Base-by-base conservation (phyloP, 805 yeast species). In the Metschnikowia drakensbergensis region DNA sequence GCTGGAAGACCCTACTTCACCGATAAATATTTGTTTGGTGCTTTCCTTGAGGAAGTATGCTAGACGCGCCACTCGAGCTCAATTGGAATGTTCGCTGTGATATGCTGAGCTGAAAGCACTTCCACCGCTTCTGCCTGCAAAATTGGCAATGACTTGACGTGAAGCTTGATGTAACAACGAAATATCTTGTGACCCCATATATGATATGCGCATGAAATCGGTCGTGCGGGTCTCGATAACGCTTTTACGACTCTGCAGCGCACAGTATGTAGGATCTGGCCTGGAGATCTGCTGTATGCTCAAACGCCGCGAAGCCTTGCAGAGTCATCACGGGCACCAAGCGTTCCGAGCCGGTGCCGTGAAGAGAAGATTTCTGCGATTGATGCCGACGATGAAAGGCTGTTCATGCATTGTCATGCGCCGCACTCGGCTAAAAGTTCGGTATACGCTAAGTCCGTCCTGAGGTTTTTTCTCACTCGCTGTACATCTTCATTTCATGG, bases 251-350 rank as follows among this genome's bases (percentile, higher is more conserved):
- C 22, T 39, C 36, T 40, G 36, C 43, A 31, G 25, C 34, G 43
- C 25, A 32, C 30, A 22, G 10, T 39, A 5, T 40, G 43, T 30
- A 40, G 36, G 43, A 40, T 7, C 27, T 11, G 34, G 13, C 36
- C 11, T 36, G 38, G 23, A n/a, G 30, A 31, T 30, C 27, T 39
- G 43, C 34, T 39, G 43, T 23, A 36, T 22, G 35, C 30, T 26
- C 40, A 25, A 39, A 22, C 43, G 43, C 35, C 35, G 43, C 43
- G 43, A 39, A 23, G 33, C 35, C 43, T 39, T 39, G 43, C 43
- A 39, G 32, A 33, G 38, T 25, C 6, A 23, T 23, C 27, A 23
- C 38, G 13, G 28, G 10, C 6, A 5, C 38, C 11, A 11, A 23
- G n/a, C 17, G 8, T 36, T 11, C 6, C 38, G 38, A 23, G 38